These are phyloP conservation scores for Penicillium malachiteum DNA, from an alignment of 495 filamentous ascomycete species.

Conservation along the genomic window DNA sequence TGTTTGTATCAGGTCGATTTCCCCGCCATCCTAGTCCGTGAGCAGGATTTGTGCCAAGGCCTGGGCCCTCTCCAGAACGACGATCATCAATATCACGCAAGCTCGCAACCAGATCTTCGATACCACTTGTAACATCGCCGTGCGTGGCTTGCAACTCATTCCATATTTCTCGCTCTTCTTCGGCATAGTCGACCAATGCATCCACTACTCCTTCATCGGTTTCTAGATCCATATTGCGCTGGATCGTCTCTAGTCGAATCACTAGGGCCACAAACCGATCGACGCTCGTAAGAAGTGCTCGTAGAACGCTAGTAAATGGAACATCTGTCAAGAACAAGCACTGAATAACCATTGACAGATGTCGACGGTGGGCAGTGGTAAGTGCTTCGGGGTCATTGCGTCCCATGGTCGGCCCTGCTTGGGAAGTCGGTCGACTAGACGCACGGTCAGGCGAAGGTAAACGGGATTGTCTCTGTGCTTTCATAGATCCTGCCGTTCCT, in stretches of 20 bases:
- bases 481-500: conserved; percentile 35
- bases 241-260: conserved; percentile 67
- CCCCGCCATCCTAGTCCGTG: conserved; percentile 11
- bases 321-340: conserved; percentile 69
- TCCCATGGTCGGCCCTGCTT: conserved; percentile 29
- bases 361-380: conserved; percentile 71
- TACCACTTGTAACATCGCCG: conserved; percentile 44
- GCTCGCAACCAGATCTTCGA: conserved; percentile 60
- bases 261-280: conserved; percentile 78
- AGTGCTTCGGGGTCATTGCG: conserved; percentile 81
- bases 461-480: conserved; percentile 12
- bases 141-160: conserved; percentile 49
- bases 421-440: conserved; percentile 11
- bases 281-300: conserved; percentile 65
- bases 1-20: conserved; percentile 5
- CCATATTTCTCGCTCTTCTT: conserved; percentile 65
- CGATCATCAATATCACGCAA: conserved; percentile 59
- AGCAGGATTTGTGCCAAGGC: conserved; percentile 15
- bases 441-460: conserved; percentile 1
- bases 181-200: conserved; percentile 63
- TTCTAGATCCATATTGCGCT: conserved; percentile 72
- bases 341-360: conserved; percentile 63
- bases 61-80: conserved; percentile 42
- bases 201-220: conserved; percentile 76
- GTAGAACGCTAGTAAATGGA: conserved; percentile 68